Percentiles rank a stretch among this genome's conserved stretches.
Conservation (phyloP, 208 protist genomes). For the Trypanosoma vivax region DNA sequence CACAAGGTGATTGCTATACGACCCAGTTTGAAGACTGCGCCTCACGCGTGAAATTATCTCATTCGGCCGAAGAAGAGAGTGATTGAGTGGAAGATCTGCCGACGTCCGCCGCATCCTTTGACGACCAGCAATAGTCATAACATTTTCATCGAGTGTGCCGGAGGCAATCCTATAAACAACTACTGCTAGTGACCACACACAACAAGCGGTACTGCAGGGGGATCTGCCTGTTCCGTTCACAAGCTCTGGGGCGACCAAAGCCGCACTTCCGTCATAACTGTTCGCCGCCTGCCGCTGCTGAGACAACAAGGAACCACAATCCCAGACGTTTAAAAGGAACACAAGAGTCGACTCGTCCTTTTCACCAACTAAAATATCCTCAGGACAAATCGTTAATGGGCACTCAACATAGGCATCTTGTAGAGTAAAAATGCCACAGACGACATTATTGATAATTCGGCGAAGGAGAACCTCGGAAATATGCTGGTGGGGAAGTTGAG, state of each 20-base stretch:
- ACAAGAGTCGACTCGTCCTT: slow-evolving; percentile 20
- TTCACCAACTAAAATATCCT: slow-evolving; percentile 37
- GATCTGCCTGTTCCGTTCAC: not conserved
- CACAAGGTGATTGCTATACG: slow-evolving; percentile 42
- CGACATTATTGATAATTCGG: slow-evolving; percentile 33
- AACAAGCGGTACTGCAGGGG: slow-evolving; percentile 16
- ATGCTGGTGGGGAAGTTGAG: not conserved
- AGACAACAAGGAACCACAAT: not conserved
- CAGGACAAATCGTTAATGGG: slow-evolving; percentile 23
- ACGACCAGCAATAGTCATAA: not conserved
- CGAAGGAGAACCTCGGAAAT: slow-evolving; percentile 32
- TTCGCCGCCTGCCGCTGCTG: not conserved
- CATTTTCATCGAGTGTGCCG: slow-evolving; percentile 16
- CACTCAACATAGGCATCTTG: not conserved
- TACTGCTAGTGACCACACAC: slow-evolving; percentile 55
- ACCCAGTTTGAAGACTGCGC: slow-evolving; percentile 29
- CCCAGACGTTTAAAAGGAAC: slow-evolving; percentile 22
- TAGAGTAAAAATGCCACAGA: slow-evolving; percentile 24
- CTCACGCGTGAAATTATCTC: slow-evolving; percentile 33
- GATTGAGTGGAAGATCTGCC: slow-evolving; percentile 51
- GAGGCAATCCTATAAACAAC: slow-evolving; percentile 39
- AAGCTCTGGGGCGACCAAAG: slow-evolving; percentile 9
- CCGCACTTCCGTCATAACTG: slow-evolving; percentile 5
- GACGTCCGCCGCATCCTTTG: not conserved
- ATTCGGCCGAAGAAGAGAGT: slow-evolving; percentile 36